phyloP scores from a whole-genome alignment of 2,329 filamentous ascomycete species.

The Xylariaceae sp. region DNA sequence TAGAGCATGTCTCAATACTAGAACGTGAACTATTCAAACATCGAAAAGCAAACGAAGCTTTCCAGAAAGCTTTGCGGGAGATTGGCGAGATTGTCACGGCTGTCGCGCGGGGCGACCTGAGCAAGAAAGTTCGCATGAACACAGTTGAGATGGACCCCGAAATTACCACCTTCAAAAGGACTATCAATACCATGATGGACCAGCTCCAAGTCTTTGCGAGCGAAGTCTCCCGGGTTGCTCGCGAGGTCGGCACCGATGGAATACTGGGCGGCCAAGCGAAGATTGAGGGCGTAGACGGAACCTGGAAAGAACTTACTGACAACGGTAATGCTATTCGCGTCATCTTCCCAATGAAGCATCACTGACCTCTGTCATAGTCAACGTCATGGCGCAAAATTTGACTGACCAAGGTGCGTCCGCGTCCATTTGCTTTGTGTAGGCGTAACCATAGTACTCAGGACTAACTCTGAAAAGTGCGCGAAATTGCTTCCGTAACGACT shows the following conservation, averaged over 20 bases:
- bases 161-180: constrained; percentile 95
- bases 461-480: constrained; percentile 53
- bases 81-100: constrained; percentile 97
- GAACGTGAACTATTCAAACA: constrained; percentile 95
- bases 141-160: constrained; percentile 96
- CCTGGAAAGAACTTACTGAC: constrained; percentile 94
- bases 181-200: constrained; percentile 99
- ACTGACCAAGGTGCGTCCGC: constrained; percentile 59
- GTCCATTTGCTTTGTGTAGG: not conserved
- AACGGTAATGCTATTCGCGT: constrained; percentile 49
- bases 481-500: constrained; percentile 79
- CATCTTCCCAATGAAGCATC: constrained; percentile 13
- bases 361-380: constrained; percentile 47
- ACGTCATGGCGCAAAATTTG: constrained; percentile 77
- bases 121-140: constrained; percentile 95
- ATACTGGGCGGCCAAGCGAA: constrained; percentile 89
- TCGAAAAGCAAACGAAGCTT: constrained; percentile 95
- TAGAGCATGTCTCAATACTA: constrained; percentile 79
- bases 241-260: constrained; percentile 94
- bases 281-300: constrained; percentile 89
- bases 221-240: constrained; percentile 89
- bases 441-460: not conserved
- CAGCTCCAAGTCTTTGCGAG: constrained; percentile 94
- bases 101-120: constrained; percentile 89
- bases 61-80: constrained; percentile 93